Base-by-base conservation (phyloP, 2,329 filamentous ascomycete genomes). In the Xylaria sp. region DNA sequence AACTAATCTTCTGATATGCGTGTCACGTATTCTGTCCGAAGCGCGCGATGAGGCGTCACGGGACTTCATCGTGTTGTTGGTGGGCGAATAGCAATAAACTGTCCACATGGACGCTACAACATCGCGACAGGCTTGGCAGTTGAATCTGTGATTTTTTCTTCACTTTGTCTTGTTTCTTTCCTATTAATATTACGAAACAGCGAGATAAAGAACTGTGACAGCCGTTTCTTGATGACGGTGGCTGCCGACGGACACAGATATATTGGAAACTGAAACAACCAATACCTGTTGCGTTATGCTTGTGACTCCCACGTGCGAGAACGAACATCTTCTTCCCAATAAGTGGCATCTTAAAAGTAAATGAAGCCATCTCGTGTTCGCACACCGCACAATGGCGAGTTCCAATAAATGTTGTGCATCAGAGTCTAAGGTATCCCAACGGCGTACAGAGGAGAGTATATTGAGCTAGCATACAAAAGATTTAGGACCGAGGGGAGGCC, bases 261-360 rank as follows among this genome's bases (percentile, higher is more conserved):
- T 70, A 70, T 72, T 68, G 62, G 50, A 63, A 66, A 58, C 52
- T 72, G 65, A 68, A 70, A 70, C 67, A 66, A 39, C n/a, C 54
- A 50, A 52, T 60, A 46, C 44, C 23, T 50, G 25, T 48, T 34
- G 48, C n/a, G 15, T 20, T 25, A 37, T 63, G 41, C 61, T 39
- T 34, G 20, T 51, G 31, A 55, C 51, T 56, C 37, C 60, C 58
- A 67, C 68, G 52, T 71, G 61, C 39, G 60, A 48, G 28, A 18
- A 31, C 63, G 31, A 25, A 37, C 34, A 10, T 8, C 58, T 10
- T 62, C 48, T 13, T 55, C 51, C 25, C 12, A 9, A 54, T 51
- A 44, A 56, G 25, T 57, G 41, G 46, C 13, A 23, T 31, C 20
- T 28, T 34, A 46, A 15, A 31, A 25, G 34, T 37, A 46, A 18